Conservation (phyloP, 805 yeast genomes). For the Candida awuae region DNA sequence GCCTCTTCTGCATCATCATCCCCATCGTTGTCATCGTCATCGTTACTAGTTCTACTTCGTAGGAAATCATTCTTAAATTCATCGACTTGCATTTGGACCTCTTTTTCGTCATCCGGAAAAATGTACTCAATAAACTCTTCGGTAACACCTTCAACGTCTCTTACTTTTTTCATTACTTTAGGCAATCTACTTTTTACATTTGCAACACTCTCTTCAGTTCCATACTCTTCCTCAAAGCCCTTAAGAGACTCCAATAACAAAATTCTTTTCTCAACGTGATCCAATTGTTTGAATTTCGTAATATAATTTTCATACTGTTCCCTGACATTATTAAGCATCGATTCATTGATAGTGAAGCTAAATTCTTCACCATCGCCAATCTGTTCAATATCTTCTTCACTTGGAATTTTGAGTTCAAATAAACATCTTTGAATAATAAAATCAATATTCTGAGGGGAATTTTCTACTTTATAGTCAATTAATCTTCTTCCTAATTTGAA, state of each 20-base stretch:
- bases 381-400: slow-evolving; percentile 38
- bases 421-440: slow-evolving; percentile 62
- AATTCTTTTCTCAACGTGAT: slow-evolving; percentile 37
- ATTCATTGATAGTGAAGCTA: slow-evolving; percentile 36
- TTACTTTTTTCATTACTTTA: slow-evolving; percentile 37
- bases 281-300: slow-evolving; percentile 31
- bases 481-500: slow-evolving; percentile 6
- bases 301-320: slow-evolving; percentile 49
- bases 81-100: slow-evolving; percentile 14
- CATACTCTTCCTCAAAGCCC: slow-evolving; percentile 59
- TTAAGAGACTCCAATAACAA: slow-evolving; percentile 52
- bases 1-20: slow-evolving; percentile 6
- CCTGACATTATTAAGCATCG: slow-evolving; percentile 38
- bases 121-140: slow-evolving; percentile 52
- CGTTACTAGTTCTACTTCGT: slow-evolving; percentile 10
- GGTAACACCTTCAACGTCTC: slow-evolving; percentile 33
- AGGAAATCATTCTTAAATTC: slow-evolving; percentile 8
- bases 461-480: slow-evolving; percentile 4
- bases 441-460: slow-evolving; percentile 18
- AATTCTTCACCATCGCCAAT: slow-evolving; percentile 18
- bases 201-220: slow-evolving; percentile 33
- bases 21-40: no score
- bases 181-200: slow-evolving; percentile 46
- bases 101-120: slow-evolving; percentile 55
- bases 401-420: slow-evolving; percentile 62